phyloP scores from a whole-genome alignment of 2,329 filamentous ascomycete genomes.

The Colletotrichum tanaceti region DNA sequence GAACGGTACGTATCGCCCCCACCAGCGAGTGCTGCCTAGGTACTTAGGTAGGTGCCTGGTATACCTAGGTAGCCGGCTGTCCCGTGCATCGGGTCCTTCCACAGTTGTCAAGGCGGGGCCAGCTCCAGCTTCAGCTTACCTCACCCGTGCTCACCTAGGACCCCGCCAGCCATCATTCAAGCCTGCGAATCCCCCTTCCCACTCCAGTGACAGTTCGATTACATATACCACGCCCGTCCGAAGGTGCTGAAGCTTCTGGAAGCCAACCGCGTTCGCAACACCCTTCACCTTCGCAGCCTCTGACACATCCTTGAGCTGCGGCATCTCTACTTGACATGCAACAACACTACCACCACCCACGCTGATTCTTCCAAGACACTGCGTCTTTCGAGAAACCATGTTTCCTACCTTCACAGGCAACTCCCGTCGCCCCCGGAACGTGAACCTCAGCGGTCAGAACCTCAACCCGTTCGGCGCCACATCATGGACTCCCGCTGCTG shows the following conservation, averaged over 20 bases:
- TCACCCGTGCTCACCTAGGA: constrained; percentile 6
- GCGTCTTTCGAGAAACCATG: constrained; percentile 65
- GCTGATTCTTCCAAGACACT: constrained; percentile 4
- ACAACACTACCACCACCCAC: constrained; percentile 1
- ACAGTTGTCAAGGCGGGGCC: constrained; percentile 22
- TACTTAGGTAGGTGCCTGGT: too few relatives aligned
- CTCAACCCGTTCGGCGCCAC: constrained; percentile 81
- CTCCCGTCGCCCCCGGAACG: constrained; percentile 86
- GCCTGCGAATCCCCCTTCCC: constrained; percentile 28
- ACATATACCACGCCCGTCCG: constrained; percentile 37
- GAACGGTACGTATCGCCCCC: constrained; percentile 1
- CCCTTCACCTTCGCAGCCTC: constrained; percentile 1
- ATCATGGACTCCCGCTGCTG: constrained; percentile 66
- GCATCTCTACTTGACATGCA: constrained; percentile 18
- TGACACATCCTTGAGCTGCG: neutral
- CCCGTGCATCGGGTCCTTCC: constrained; percentile 34
- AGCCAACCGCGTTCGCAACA: constrained; percentile 29
- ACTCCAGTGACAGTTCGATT: constrained; percentile 36
- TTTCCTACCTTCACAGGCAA: constrained; percentile 92
- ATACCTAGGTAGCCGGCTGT: neutral
- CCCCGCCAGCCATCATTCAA: constrained; percentile 29
- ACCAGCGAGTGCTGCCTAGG: neutral
- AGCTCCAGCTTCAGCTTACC: constrained; percentile 27
- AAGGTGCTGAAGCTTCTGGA: constrained; percentile 40
- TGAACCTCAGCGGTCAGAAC: constrained; percentile 90